Conservation (phyloP, 208 protist species). For the Tritrichomonas musculus region DNA sequence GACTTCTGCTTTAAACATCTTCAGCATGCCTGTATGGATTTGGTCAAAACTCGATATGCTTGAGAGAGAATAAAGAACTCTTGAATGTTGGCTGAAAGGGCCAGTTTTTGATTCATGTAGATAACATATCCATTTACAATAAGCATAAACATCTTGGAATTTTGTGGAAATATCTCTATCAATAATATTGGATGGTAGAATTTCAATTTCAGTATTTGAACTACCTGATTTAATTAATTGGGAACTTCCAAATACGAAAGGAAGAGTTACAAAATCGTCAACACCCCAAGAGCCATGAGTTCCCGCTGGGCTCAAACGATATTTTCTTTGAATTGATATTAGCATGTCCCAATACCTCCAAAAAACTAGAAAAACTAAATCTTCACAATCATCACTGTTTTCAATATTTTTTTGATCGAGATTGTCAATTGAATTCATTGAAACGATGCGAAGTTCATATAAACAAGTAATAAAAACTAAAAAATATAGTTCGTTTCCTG, state of each 20-base stretch:
- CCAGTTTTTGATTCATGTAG: background rate
- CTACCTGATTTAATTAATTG: conserved; percentile 68
- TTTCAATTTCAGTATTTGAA: no score
- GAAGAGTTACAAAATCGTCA: conserved; percentile 95
- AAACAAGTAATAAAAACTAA: conserved; percentile 77
- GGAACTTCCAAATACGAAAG: conserved; percentile 84
- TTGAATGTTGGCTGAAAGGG: background rate
- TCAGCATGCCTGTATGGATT: conserved; percentile 47
- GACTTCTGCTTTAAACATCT: conserved; percentile 53
- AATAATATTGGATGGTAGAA: background rate
- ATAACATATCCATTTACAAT: background rate
- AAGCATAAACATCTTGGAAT: background rate
- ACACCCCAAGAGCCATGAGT: conserved; percentile 94
- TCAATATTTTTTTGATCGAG: no score
- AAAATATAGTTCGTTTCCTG: conserved; percentile 92
- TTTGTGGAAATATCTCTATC: background rate
- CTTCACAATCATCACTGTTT: background rate
- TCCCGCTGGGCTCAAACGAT: conserved; percentile 77
- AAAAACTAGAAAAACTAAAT: conserved; percentile 28
- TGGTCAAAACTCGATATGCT: conserved; percentile 24
- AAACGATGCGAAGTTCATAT: conserved; percentile 52
- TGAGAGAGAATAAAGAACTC: background rate
- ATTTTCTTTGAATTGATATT: conserved; percentile 56
- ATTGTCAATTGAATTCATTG: no score
- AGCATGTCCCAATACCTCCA: background rate